phyloP scores from a whole-genome alignment of 2,329 filamentous ascomycete genomes.

The Talaromyces verruculosus region DNA sequence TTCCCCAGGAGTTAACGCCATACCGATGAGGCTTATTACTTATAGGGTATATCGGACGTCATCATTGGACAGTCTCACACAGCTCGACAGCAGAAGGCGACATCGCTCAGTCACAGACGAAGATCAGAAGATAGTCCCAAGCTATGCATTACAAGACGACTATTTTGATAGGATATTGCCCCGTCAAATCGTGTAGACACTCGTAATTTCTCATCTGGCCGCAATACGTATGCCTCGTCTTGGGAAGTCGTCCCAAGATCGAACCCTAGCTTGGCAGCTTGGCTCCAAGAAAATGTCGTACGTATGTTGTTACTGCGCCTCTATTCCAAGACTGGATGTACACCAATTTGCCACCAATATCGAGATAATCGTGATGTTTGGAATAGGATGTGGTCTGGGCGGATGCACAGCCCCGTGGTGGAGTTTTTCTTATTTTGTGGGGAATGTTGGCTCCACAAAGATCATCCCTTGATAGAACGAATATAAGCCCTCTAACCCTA shows the following conservation, averaged over 20 bases:
- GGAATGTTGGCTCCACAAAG: neutral
- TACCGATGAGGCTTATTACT: neutral
- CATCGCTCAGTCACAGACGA: neutral
- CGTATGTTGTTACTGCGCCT: neutral
- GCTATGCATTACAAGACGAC: neutral
- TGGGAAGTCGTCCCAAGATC: neutral
- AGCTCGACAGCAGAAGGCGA: neutral
- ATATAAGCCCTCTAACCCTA: neutral
- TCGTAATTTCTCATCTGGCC: neutral
- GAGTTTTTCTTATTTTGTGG: neutral
- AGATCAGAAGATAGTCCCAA: neutral
- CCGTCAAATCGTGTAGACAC: neutral
- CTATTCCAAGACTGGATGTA: neutral
- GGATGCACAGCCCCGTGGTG: neutral
- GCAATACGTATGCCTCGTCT: neutral
- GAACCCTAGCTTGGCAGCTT: neutral
- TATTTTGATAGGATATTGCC: too few relatives aligned
- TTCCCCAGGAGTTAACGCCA: neutral
- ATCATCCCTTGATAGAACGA: conserved; percentile 11
- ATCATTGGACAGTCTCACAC: neutral
- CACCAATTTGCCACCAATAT: neutral
- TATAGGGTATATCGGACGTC: neutral
- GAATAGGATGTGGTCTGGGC: neutral
- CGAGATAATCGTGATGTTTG: neutral
- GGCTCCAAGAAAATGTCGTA: neutral